Base-by-base conservation (phyloP, 1,284 basidiomycete species). In the Ceratobasidium sp. region DNA sequence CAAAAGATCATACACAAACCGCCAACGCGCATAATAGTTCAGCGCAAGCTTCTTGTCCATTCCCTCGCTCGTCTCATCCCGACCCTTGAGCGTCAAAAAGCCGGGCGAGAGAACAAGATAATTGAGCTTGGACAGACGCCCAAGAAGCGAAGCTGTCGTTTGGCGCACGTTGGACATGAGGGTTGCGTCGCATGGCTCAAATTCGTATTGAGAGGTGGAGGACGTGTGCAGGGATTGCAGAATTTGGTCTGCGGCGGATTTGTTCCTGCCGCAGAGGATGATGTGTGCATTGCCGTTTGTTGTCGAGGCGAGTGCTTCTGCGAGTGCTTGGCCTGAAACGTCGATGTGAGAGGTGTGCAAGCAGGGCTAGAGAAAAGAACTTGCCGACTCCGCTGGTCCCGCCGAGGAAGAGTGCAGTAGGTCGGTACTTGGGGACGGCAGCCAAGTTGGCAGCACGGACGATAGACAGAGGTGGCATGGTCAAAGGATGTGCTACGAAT, bases 31-130 rank as follows among this genome's bases (percentile, higher is more conserved):
- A n/a, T n/a, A n/a, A n/a, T n/a, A n/a, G n/a, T n/a, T n/a, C n/a
- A 85, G 78, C 0, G 85, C 85, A 29, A 87, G 76, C 77, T 86
- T 86, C 74, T 78, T 83, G 74, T 87, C 86, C 43, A 86, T 83
- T 0, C 85, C 86, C 71, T 87, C 86, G 31, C 80, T 78, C 2
- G 86, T 85, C 75, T 85, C 84, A 34, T 83, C 82, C 19, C 84
- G 77, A 11, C 84, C 84, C 5, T 79, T 78, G 61, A 81, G 78
- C 0, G 82, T 80, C 76, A 85, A 74, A 37, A 83, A 76, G 4
- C 83, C 83, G 0, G 80, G 76, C 8, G 82, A 81, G 78, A 85
- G 80, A 22, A 86, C 79, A n/a, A 87, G 80, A 76, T 82, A 85
- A 76, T 87, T 86, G 5, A 74, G 49, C 72, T 59, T 48, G 22